Base-by-base conservation (phyloP, 208 protist species). In the Eutreptiella sp. region DNA sequence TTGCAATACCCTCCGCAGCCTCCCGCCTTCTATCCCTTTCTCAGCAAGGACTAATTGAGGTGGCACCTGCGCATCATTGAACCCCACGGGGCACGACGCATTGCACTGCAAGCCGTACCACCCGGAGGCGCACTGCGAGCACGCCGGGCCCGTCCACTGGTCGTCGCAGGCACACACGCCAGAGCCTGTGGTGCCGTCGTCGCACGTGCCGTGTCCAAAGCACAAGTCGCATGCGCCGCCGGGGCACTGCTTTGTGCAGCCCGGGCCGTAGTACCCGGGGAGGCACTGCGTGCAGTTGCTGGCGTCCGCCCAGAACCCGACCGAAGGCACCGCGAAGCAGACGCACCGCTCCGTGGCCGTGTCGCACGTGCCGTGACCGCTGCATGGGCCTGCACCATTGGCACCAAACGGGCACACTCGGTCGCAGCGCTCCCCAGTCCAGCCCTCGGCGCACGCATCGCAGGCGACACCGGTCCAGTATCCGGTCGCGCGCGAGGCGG, bases 381-480 rank as follows among this genome's bases (percentile, higher is more conserved):
- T 57, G 50, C 50, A 57, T 11, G 45, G 48, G 7, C 63, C 39
- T 11, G 33, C n/a, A 42, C 39, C 33, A 32, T 33, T 33, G 11
- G 50, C 11, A n/a, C 50, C 50, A 14, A 9, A 11, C 7, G 50
- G 50, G 39, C 58, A 64, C 50, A 63, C 46, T 5, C 59, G 4
- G 21, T 46, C 4, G 50, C 58, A 64, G 7, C 43, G 14, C 9
- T 11, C 31, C 11, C 58, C 58, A 63, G 58, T 11, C 48, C 27
- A 64, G 5, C 58, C 58, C 11, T 64, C 58, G 7, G 45, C 48
- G 46, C 58, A 64, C 27, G n/a, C 28, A 5, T 5, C 42, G 50
- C 58, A 64, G 5, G 16, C 50, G 7, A 16, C 31, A 7, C 58
- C 43, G 9, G 16, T 48, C 43, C 43, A 48, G 43, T 48, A 48